A percentile compares a stretch with the other conserved stretches of the same genome.
phyloP scores from a whole-genome alignment of 345 rosid species.

The Pistacia atlantica region DNA sequence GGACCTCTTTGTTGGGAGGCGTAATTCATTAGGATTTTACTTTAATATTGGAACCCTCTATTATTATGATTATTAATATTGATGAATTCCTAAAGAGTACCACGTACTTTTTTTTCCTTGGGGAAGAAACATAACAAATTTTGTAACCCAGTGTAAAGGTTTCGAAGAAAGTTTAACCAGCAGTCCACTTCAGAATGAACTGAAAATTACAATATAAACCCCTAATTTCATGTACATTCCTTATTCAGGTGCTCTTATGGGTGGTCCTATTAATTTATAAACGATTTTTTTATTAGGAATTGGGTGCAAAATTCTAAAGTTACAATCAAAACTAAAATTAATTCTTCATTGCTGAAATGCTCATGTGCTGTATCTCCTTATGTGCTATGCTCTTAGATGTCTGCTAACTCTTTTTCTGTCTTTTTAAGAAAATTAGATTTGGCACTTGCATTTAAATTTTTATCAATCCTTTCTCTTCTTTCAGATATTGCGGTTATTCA shows the following conservation, averaged over 20 bases:
- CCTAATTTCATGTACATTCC: background rate
- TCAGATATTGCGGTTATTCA: constrained; percentile 94
- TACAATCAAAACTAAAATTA: constrained; percentile 2
- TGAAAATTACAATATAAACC: too few relatives aligned
- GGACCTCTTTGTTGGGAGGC: background rate
- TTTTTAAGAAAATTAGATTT: constrained; percentile 5
- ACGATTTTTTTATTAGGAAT: background rate
- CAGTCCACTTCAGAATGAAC: too few relatives aligned
- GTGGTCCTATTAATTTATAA: background rate
- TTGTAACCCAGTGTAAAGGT: too few relatives aligned
- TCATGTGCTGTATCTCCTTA: background rate
- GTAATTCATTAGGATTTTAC: background rate
- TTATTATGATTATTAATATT: too few relatives aligned
- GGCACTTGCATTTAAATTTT: constrained; percentile 13
- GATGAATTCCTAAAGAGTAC: too few relatives aligned
- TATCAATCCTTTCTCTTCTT: constrained; percentile 13
- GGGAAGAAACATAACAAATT: too few relatives aligned
- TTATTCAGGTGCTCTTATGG: background rate
- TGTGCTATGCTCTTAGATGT: background rate
- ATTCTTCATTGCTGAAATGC: background rate
- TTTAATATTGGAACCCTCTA: too few relatives aligned
- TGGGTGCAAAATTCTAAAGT: background rate
- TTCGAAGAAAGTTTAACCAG: too few relatives aligned
- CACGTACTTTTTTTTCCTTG: too few relatives aligned
- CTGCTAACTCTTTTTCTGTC: background rate